Evolutionary conservation across 805 yeast genomes (phyloP).

Genomic region (Myxozyma sirexii): DNA sequence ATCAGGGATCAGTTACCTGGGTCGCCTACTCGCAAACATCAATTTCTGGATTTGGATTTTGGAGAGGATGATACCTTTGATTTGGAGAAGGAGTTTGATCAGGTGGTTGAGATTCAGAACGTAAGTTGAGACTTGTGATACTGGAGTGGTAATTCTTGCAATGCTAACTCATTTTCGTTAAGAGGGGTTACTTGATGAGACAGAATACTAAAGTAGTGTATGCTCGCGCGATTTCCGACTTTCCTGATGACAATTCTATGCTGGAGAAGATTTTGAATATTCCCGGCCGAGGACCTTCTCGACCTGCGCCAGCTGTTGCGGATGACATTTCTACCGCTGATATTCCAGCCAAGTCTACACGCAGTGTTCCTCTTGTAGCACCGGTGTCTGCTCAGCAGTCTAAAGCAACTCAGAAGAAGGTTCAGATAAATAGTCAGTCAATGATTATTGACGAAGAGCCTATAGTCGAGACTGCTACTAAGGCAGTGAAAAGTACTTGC

Average conservation of each 20-base stretch:
- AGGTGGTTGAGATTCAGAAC: conserved; percentile 24
- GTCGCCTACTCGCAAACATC: neutral
- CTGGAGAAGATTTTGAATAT: neutral
- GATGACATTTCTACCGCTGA: neutral
- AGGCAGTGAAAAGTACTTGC: neutral
- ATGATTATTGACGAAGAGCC: conserved; percentile 4
- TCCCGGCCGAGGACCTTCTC: neutral
- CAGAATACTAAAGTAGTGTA: conserved; percentile 29
- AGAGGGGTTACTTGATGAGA: conserved; percentile 31
- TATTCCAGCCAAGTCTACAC: neutral
- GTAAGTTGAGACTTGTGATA: too few species aligned
- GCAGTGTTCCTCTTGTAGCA: conserved; percentile 10
- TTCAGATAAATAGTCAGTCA: neutral
- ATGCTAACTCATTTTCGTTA: too few species aligned
- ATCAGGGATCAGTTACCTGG: conserved; percentile 7
- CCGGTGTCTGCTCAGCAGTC: neutral
- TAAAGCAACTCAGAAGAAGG: neutral
- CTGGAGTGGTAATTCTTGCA: too few species aligned
- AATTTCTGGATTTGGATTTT: conserved; percentile 20
- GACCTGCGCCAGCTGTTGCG: neutral
- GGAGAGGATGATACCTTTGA: conserved; percentile 24
- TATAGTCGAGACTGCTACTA: neutral
- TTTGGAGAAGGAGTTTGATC: conserved; percentile 27
- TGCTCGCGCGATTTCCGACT: conserved; percentile 25
- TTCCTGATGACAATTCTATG: conserved; percentile 6